Base-by-base conservation (phyloP, 2,329 filamentous ascomycete genomes). In the Neophaeococcomyces aloes region DNA sequence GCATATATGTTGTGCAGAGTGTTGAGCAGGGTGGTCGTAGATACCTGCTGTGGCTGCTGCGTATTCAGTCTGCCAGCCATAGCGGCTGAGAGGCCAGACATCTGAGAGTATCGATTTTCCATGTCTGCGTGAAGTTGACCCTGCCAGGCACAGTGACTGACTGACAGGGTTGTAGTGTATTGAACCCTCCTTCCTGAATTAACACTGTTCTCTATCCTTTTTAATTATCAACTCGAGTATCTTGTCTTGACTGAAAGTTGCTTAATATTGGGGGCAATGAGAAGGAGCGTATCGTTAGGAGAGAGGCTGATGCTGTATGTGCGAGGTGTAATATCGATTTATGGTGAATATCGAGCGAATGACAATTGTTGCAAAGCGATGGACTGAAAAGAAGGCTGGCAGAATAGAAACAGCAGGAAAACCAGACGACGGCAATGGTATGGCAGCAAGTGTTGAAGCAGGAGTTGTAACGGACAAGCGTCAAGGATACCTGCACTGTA, bases 11-110 rank as follows among this genome's bases (percentile, higher is more conserved):
- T 87, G 66, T 98, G 91, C 35, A 95, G 75, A 44, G 86, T 78
- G 65, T 96, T 96, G 44, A 98, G 76, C 36, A 96, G 75, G 0
- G 87, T 94, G 1, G 88, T 94, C 2, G 89, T 94, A 5, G 89
- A 94, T 43, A 95, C 81, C 61, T 94, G 87, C 35, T 81, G 69
- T 7, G 83, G 74, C 57, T 86, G 77, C 57, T 81, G 79, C 43
- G 78, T 78, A 27, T 74, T 70, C 17, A 71, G 64, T 45, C 70
- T 70, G 51, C 69, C 71, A 54, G 76, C 72, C 32, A 72, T 71
- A 38, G 72, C 73, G 48, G 75, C 66, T 36, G 79, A 78, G 51
- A 83, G 62, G 47, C 64, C 75, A 35, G 77, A 81, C 58, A 75
- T 79, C 43, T 74, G 68, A 19, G 76, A 79, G 62, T 74, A 73